Base-by-base conservation (phyloP, 169 alveolate genomes). In the Cryptosporidium ryanae region DNA sequence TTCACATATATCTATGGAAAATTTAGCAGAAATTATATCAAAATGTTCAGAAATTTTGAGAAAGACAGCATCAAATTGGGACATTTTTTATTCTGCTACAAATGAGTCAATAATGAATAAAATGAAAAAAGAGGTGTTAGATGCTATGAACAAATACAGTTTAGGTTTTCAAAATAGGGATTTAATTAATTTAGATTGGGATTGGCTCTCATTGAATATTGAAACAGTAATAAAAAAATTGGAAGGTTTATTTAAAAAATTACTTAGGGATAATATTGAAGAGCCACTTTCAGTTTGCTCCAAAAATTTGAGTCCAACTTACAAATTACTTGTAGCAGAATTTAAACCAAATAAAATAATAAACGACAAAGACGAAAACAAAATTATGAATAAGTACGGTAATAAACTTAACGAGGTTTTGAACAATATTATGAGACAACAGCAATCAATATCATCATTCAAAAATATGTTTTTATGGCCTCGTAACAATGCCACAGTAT, bases 391-490 rank as follows among this genome's bases (percentile, higher is more conserved):
- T 31, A 50, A 68, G n/a, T 52, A 68, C 31, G 52, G 32, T 21
- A 52, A 15, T 52, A 2, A 27, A 12, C 31, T 68, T 6, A 68
- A 68, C 55, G 83, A 68, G 31, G 83, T 32, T 52, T 52, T 64
- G 31, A 43, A 31, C 52, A 48, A 32, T 27, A 44, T 76, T 55
- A 10, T 38, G 44, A 23, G 43, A 3, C 66, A 61, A 61, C 57
- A 76, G 32, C 70, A 59, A 59, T 46, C 34, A 3, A 50, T 76
- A 8, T 38, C 64, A 25, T 76, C 87, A 15, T 34, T 76, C 17
- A 76, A 76, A 44, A 23, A 55, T 18, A 23, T 59, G 29, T 76
- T 59, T 76, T 55, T 76, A 44, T 76, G 87, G 87, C 87, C 87
- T 32, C 87, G 46, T 17, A 76, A 59, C 38, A 76, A 59, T 23